Percentiles rank a stretch among this genome's conserved stretches.
Evolutionary conservation across 2,329 filamentous ascomycete species (phyloP).

Genomic region (Hymenoscyphus occultus): DNA sequence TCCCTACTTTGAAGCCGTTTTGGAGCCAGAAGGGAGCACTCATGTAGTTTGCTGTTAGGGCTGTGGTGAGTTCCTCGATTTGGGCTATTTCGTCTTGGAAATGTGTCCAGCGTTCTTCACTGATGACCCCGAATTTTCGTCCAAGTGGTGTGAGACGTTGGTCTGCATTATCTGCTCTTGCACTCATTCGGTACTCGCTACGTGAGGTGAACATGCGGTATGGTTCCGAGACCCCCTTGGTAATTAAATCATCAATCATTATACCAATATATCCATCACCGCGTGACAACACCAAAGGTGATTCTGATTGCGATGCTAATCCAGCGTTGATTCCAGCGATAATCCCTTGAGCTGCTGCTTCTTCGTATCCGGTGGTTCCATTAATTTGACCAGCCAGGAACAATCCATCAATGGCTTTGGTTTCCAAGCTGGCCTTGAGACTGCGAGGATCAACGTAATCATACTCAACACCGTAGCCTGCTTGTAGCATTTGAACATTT

Average conservation of each 20-base stretch:
- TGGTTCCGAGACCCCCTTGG: conserved; percentile 93
- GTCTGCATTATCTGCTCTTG: conserved; percentile 93
- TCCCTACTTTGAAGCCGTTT: conserved; percentile 66
- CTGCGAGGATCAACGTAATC: conserved; percentile 95
- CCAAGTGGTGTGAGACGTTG: conserved; percentile 77
- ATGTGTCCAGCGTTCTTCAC: conserved; percentile 71
- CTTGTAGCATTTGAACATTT: conserved; percentile 85
- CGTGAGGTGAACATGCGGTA: conserved; percentile 98
- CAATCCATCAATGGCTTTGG: conserved; percentile 83
- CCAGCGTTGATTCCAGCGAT: conserved; percentile 93
- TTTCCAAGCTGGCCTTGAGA: conserved; percentile 85
- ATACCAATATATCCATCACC: conserved; percentile 95
- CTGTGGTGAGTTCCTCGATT: conserved; percentile 61
- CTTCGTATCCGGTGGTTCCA: conserved; percentile 96
- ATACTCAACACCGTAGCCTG: conserved; percentile 96
- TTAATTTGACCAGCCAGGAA: conserved; percentile 97
- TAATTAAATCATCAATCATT: conserved; percentile 97
- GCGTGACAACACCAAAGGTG: conserved; percentile 67
- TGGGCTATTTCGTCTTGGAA: conserved; percentile 65
- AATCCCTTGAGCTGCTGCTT: conserved; percentile 90
- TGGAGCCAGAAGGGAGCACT: conserved; percentile 65
- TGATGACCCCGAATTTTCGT: conserved; percentile 71
- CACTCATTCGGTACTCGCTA: conserved; percentile 91
- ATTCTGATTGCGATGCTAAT: conserved; percentile 65
- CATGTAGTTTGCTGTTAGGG: conserved; percentile 57